Conservation (phyloP, 371 early-diverging fungal genomes). For the Umbelopsis sp. region DNA sequence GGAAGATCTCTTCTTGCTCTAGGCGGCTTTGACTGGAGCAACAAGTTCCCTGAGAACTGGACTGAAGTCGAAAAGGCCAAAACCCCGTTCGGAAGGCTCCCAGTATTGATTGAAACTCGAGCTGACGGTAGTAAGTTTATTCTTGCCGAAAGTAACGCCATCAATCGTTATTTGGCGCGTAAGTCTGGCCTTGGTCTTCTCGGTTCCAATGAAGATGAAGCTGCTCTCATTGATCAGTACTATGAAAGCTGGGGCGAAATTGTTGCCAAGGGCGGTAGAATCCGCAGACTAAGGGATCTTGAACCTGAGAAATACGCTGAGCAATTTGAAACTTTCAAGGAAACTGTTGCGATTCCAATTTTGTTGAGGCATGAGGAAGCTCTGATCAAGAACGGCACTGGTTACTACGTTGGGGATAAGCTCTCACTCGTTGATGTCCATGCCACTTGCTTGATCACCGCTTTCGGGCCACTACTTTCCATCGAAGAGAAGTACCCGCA, state of each 20-base stretch:
- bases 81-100: constrained; percentile 9
- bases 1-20: constrained; percentile 1
- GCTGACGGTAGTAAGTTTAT: constrained; percentile 21
- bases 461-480: too few species aligned
- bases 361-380: constrained; percentile 2
- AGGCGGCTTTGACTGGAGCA: constrained; percentile 1
- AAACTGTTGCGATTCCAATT: not conserved
- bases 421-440: constrained; percentile 7
- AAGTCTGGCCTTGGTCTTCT: not conserved
- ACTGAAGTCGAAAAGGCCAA: not conserved
- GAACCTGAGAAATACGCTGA: not conserved
- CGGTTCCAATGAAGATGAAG: constrained; percentile 15
- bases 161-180: constrained; percentile 17
- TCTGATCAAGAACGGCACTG: not conserved
- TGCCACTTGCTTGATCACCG: not conserved
- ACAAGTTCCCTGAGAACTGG: constrained; percentile 16
- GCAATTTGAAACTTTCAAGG: not conserved
- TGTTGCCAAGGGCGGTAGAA: not conserved
- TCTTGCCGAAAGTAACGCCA: constrained; percentile 20
- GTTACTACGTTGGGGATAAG: constrained; percentile 19
- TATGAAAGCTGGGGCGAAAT: not conserved
- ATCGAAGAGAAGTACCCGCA: not conserved
- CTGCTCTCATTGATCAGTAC: constrained; percentile 20
- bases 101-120: constrained; percentile 15
- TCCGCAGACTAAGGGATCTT: not conserved